These are phyloP conservation scores for Tulasnella sp. DNA, from an alignment of 768 basidiomycete species.

Conservation along the genomic window DNA sequence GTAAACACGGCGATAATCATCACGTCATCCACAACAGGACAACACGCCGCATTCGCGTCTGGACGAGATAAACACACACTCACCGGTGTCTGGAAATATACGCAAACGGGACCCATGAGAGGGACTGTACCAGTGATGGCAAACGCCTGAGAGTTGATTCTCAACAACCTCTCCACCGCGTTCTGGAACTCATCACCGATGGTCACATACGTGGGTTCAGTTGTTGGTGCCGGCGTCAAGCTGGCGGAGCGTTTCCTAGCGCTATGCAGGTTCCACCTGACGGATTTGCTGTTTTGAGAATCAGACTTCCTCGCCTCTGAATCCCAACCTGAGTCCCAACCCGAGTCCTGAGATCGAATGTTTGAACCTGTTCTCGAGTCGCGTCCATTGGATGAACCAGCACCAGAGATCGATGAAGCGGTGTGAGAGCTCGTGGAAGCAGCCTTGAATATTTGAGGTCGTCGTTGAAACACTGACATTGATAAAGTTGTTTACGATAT, in stretches of 20 bases:
- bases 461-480: too few species aligned
- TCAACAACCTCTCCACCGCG: constrained; percentile 10
- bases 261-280: constrained; percentile 6
- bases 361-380: too few species aligned
- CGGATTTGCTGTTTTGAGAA: too few species aligned
- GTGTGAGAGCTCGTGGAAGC: too few species aligned
- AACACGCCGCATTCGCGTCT: constrained; percentile 9
- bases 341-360: too few species aligned
- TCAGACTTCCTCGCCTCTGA: constrained; percentile 5
- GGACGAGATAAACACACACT: background rate
- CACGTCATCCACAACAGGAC: background rate
- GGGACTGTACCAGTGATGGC: constrained; percentile 12
- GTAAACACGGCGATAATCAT: background rate
- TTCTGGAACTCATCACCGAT: constrained; percentile 10
- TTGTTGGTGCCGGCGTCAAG: background rate
- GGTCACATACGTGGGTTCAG: background rate
- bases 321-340: constrained; percentile 1
- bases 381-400: too few species aligned
- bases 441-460: too few species aligned
- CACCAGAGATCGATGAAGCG: too few species aligned
- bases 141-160: constrained; percentile 5
- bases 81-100: constrained; percentile 15
- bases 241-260: constrained; percentile 8
- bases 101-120: constrained; percentile 6
- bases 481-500: too few species aligned